Evolutionary conservation across 148 eudicot species (phyloP).

Genomic region (Vaccinium myrtillus): DNA sequence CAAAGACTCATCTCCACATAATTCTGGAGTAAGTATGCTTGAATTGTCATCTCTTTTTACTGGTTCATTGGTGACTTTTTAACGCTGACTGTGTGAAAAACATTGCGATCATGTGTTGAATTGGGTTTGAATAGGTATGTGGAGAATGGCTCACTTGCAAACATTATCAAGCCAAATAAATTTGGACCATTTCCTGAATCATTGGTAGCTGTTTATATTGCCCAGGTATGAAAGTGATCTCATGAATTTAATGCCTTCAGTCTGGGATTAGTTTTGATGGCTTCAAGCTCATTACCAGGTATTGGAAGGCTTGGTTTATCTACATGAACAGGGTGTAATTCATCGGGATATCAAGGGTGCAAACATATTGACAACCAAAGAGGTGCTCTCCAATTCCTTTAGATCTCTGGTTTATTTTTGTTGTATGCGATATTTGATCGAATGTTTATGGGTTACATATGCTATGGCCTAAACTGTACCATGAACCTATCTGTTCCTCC

Average conservation of each 20-base stretch:
- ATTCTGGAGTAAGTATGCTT: conserved; percentile 82
- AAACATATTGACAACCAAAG: conserved; percentile 94
- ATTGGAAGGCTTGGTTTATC: conserved; percentile 96
- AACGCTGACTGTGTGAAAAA: neutral
- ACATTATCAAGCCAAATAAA: conserved; percentile 94
- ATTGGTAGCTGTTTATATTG: conserved; percentile 90
- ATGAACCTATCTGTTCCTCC: neutral
- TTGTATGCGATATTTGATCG: neutral
- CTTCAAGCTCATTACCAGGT: conserved; percentile 44
- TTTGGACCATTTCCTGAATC: conserved; percentile 99
- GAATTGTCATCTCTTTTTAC: conserved; percentile 14
- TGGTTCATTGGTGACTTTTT: neutral
- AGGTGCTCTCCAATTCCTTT: conserved; percentile 44
- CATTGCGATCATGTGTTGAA: conserved; percentile 8
- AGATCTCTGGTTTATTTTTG: neutral
- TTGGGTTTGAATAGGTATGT: conserved; percentile 59
- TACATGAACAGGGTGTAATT: conserved; percentile 98
- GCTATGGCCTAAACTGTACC: neutral
- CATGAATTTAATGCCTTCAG: neutral
- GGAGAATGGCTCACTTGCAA: conserved; percentile 99
- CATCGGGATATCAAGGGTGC: conserved; percentile 99
- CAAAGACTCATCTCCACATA: conserved; percentile 91
- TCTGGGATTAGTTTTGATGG: conserved; percentile 10
- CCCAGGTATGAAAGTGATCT: conserved; percentile 59
- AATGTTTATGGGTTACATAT: neutral